Base-by-base conservation (phyloP, 1,284 basidiomycete species). In the Trametes hirsuta region DNA sequence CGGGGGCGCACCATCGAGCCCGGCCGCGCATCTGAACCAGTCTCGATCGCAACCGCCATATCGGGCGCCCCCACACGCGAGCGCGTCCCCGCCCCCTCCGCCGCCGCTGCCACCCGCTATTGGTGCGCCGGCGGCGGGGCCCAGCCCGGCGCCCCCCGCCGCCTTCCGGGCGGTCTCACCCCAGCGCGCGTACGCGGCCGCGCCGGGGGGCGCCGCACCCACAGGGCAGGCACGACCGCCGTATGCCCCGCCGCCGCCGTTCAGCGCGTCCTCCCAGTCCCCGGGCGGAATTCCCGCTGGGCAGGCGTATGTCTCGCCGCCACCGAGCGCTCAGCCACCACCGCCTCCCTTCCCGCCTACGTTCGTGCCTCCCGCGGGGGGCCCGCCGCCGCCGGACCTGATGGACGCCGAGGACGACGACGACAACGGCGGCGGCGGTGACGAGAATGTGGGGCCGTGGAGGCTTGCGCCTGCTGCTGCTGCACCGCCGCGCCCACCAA, bases 401-500 rank as follows among this genome's bases (percentile, higher is more conserved):
- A 72, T 76, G 34, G 77, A 77, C 58, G 75, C 71, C 46, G 75
- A 79, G 53, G 75, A 77, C 50, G 71, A 62, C 55, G 47, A 42
- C 66, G 5, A 18, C 15, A 10, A 14, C 35, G 21, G 8, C 30
- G 30, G 30, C 30, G 30, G 30, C 30, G 8, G 55, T 65, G 18
- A 53, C 66, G 15, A 18, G 18, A 18, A 18, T 18, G 18, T 18
- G 18, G 18, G 18, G 18, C 18, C 18, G 18, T 18, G 18, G 18
- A 18, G 18, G 18, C 18, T 1, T 18, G 18, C 18, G 18, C 18
- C 18, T 18, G 58, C 64, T 18, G 75, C 75, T 15, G 71, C 75
- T 22, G 83, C 84, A 39, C 91, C 93, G 46, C 93, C 93, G 18
- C 84, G 92, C 41, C 95, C 97, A 14, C 93, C 93, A 41, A 97